phyloP scores from a whole-genome alignment of 768 basidiomycete genomes.

The Leucocoprinus sp. region DNA sequence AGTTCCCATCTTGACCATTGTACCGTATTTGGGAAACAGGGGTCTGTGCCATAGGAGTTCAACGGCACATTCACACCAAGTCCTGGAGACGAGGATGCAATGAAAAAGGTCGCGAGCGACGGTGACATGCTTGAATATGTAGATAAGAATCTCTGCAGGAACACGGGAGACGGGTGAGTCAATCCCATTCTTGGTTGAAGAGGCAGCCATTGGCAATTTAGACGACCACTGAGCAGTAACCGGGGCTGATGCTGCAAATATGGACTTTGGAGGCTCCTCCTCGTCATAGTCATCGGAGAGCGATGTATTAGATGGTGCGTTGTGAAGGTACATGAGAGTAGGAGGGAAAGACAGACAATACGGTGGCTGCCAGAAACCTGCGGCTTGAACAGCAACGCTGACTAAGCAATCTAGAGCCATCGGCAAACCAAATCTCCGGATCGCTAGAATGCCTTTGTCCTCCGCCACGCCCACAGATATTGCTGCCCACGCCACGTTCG shows the following conservation, averaged over 20 bases:
- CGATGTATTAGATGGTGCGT: constrained; percentile 70
- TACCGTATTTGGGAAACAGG: constrained; percentile 55
- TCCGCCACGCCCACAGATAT: not conserved
- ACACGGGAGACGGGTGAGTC: constrained; percentile 58
- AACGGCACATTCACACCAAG: constrained; percentile 95
- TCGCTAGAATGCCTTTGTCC: not conserved
- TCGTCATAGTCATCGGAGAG: constrained; percentile 72
- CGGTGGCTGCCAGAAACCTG: constrained; percentile 6
- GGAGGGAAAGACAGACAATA: constrained; percentile 13
- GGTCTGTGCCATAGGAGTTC: constrained; percentile 95
- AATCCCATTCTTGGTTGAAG: constrained; percentile 18
- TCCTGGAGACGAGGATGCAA: constrained; percentile 73
- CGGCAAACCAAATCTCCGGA: not conserved
- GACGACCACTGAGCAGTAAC: constrained; percentile 66
- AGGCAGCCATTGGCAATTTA: constrained; percentile 20
- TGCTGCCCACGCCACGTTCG: not conserved
- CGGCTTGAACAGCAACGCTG: constrained; percentile 7
- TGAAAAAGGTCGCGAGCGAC: constrained; percentile 65
- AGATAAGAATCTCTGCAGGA: constrained; percentile 88
- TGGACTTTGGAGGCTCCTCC: constrained; percentile 36
- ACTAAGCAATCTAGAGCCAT: constrained; percentile 4
- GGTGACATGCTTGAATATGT: constrained; percentile 82
- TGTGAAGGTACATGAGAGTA: constrained; percentile 38
- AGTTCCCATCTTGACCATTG: constrained; percentile 71
- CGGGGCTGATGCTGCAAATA: constrained; percentile 29